phyloP scores from a whole-genome alignment of 2,329 filamentous ascomycete genomes.

The Penicillium rolfsii region DNA sequence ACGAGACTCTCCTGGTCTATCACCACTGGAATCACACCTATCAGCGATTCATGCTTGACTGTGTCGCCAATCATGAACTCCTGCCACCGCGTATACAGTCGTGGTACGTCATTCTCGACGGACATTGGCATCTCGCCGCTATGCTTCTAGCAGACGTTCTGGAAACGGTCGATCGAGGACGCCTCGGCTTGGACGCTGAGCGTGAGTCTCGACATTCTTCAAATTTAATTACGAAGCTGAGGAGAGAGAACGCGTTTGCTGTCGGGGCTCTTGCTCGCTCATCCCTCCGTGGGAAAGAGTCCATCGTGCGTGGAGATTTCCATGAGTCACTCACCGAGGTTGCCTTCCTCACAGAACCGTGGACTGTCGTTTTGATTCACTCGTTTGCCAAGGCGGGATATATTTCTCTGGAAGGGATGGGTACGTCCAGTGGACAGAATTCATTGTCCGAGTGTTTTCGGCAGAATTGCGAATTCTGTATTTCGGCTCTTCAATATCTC shows the following conservation, averaged over 20 bases:
- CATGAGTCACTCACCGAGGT: constrained; percentile 60
- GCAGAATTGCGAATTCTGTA: constrained; percentile 51
- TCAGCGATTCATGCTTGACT: constrained; percentile 56
- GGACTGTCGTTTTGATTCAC: constrained; percentile 60
- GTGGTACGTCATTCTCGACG: constrained; percentile 62
- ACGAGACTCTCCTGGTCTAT: constrained; percentile 55
- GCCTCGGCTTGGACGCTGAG: constrained; percentile 19
- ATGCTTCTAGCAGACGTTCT: constrained; percentile 60
- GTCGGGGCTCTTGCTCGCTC: constrained; percentile 56
- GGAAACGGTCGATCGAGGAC: constrained; percentile 52
- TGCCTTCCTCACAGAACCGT: constrained; percentile 63
- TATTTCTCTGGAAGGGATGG: constrained; percentile 41
- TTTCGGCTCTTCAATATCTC: constrained; percentile 58
- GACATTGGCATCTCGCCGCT: constrained; percentile 62
- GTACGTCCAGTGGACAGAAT: neutral
- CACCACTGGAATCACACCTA: constrained; percentile 60
- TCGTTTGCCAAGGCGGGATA: constrained; percentile 56
- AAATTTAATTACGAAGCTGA: constrained; percentile 46
- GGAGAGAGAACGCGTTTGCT: constrained; percentile 50
- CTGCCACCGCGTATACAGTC: constrained; percentile 60
- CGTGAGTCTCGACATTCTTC: constrained; percentile 33
- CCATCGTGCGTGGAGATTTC: constrained; percentile 38
- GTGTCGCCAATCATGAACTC: constrained; percentile 53
- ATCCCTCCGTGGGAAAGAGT: constrained; percentile 43
- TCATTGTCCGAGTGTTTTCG: constrained; percentile 10